Evolutionary conservation across 2,329 filamentous ascomycete species (phyloP), one percentile per base, ranked within the genome.

Genomic region (Fusarium sp.): DNA sequence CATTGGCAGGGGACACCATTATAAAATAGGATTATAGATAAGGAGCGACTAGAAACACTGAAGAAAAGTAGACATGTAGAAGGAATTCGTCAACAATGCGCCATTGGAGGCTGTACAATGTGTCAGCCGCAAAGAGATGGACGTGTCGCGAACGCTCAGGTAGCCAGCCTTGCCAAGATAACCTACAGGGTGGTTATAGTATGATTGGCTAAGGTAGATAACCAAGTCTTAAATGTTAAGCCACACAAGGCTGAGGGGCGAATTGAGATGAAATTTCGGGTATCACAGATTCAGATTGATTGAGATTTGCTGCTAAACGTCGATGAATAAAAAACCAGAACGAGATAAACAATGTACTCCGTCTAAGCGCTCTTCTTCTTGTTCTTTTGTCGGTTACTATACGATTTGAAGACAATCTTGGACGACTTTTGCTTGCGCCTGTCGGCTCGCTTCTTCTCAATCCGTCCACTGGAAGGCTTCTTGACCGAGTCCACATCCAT

Each of bases 381-480:
- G 64, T 76, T 76, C 50, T 76, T 78, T 64, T 79, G 74, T 61
- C 80, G 80, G 55, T 85, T 82, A 60, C 81, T 81, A 71, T 83
- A 87, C 70, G 82, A 86, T 49, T 80, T 80, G 61, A 89, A 89
- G 22, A 87, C 84, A 58, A 89, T 88, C 58, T 80, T 80, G 36
- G 81, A 78, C 66, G 82, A 85, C 74, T 83, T 85, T 64, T 77
- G 78, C 67, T 78, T 82, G 72, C 81, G 80, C 80, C 88, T 89
- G 74, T 83, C 79, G 50, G 87, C 78, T 68, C 82, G 81, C 73
- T 80, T 83, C 76, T 81, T 86, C 61, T 75, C 73, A 34, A 66
- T 74, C 22, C 75, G 73, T 12, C 77, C 70, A 59, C 75, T 78
- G 26, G 74, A 70, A 39, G 76, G 70, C 70, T 81, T 80, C 70